Base-by-base conservation (phyloP, 164 flowering plant species). In the Magnolia sinica region DNA sequence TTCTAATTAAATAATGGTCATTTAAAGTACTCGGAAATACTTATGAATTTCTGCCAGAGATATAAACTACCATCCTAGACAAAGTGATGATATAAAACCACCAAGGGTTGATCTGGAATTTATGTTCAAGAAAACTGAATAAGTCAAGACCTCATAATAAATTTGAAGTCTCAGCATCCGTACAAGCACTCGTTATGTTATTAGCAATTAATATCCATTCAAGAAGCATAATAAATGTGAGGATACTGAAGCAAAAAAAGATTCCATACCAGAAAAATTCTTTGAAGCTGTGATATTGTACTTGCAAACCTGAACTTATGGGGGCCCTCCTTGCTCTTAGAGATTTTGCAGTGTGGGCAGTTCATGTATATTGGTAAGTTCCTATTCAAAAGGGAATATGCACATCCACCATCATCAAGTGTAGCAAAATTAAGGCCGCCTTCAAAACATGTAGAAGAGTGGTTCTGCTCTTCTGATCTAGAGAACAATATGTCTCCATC, bases 231-330 rank as follows among this genome's bases (percentile, higher is more conserved):
- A 58, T 13, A 71, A 71, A 50, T 52, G 14, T 51, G 70, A 74
- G 31, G 76, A 74, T 7, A 23, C 7, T 63, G 29, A 52, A 7
- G 61, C 61, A 3, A 55, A 55, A 11, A 52, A 79, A 77, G 58
- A 77, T n/a, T 55, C 45, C 68, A 27, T 89, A 93, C 98, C 96
- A 95, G 76, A 85, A 93, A 91, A 75, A 95, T 95, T 78, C 98
- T 89, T 83, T 95, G 97, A 74, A 95, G 93, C 86, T 95, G 98
- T 68, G 98, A 91, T 70, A 91, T 78, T 69, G 87, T 73, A 71
- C 90, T 81, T 18, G 97, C 91, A 87, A 88, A 91, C 78, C 91
- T 91, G 76, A 82, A 49, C 27, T 88, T 83, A 70, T 83, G 76
- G 10, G 70, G 64, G 76, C 87, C 87, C 76, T 85, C 86, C 83